Conservation (phyloP, 2,329 filamentous ascomycete species). For the Fusarium sp. region DNA sequence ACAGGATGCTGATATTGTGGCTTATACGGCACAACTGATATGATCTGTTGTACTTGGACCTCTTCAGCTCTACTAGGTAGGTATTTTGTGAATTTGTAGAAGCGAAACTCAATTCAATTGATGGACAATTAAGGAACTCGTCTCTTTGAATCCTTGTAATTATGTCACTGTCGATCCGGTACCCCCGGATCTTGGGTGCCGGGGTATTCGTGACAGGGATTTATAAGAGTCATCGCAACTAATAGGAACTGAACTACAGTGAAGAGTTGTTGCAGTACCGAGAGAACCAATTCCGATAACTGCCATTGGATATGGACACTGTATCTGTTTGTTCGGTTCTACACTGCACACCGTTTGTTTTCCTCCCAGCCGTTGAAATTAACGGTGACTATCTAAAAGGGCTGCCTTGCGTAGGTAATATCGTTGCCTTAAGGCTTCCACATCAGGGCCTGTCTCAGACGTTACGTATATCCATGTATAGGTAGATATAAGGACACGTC, state of each 20-base stretch:
- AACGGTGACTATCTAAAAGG: conserved; percentile 13
- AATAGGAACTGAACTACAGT: neutral
- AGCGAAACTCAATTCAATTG: conserved; percentile 1
- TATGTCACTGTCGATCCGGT: conserved; percentile 5
- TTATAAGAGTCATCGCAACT: conserved; percentile 21
- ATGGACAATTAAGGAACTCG: neutral
- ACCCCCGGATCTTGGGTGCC: conserved; percentile 36
- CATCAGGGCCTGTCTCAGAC: conserved; percentile 1
- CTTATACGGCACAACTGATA: neutral
- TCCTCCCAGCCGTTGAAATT: conserved; percentile 10
- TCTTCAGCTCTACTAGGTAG: neutral
- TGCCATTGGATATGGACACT: neutral
- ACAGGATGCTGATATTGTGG: neutral
- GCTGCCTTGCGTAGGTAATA: conserved; percentile 23
- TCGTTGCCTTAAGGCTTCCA: conserved; percentile 38
- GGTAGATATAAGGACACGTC: conserved; percentile 12
- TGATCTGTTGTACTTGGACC: neutral
- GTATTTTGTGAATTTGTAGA: neutral
- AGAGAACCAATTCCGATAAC: neutral
- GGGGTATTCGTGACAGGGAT: conserved; percentile 26
- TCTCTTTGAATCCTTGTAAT: conserved; percentile 15
- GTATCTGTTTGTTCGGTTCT: neutral
- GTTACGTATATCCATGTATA: conserved; percentile 13
- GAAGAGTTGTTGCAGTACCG: neutral
- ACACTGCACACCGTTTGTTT: conserved; percentile 4